Percentiles rank a stretch among this genome's conserved stretches.
These are phyloP conservation scores for Hortaea werneckii DNA, from an alignment of 2,329 filamentous ascomycete species.

Conservation along the genomic window DNA sequence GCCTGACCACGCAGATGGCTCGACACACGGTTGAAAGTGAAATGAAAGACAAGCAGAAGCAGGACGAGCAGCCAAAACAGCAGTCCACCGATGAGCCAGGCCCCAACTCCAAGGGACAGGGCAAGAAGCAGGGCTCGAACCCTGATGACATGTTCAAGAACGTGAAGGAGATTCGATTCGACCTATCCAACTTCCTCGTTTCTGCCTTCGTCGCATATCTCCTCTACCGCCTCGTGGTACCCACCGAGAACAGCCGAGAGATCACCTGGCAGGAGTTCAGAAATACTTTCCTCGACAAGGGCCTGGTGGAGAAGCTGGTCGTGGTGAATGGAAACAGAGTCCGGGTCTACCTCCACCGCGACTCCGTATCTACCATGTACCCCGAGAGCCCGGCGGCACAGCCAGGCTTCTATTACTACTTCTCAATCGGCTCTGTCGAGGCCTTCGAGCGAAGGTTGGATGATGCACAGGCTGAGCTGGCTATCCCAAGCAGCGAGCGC, in stretches of 20 bases:
- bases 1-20: constrained; percentile 48
- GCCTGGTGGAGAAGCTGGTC: constrained; percentile 82
- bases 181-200: constrained; percentile 47
- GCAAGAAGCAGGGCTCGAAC: constrained; percentile 29
- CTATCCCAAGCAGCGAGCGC: constrained; percentile 74
- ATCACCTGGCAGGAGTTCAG: constrained; percentile 98
- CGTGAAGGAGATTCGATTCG: constrained; percentile 41
- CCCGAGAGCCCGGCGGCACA: constrained; percentile 63
- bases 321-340: constrained; percentile 71
- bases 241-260: constrained; percentile 58
- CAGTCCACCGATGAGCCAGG: constrained; percentile 36
- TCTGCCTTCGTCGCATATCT: constrained; percentile 53
- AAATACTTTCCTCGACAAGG: constrained; percentile 89
- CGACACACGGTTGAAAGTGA: constrained; percentile 37
- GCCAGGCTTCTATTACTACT: constrained; percentile 73
- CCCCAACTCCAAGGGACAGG: constrained; percentile 28
- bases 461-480: constrained; percentile 75
- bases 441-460: constrained; percentile 85
- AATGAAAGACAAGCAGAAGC: constrained; percentile 21
- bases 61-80: constrained; percentile 29
- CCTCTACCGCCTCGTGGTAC: constrained; percentile 54
- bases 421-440: constrained; percentile 90
- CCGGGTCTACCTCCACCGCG: constrained; percentile 67
- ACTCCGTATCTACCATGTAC: constrained; percentile 61
- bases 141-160: constrained; percentile 28